Conservation (phyloP, 257 asterid species). For the Salvia hispanica region DNA sequence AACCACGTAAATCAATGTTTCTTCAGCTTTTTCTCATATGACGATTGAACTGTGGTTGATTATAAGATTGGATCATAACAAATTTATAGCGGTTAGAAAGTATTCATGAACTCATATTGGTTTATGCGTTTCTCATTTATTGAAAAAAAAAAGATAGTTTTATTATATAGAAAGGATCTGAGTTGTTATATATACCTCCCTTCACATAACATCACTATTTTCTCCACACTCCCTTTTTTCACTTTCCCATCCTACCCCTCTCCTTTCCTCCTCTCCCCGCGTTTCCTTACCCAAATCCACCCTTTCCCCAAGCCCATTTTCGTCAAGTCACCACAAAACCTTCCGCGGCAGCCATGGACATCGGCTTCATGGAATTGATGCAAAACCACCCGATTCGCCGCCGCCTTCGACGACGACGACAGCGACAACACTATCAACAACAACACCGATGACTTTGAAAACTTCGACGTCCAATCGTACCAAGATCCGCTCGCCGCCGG, state of each 20-base stretch:
- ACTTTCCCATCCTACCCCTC: too few relatives aligned
- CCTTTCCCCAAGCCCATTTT: background rate
- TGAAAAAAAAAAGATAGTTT: too few relatives aligned
- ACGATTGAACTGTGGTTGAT: too few relatives aligned
- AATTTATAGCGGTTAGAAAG: too few relatives aligned
- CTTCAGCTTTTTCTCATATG: too few relatives aligned
- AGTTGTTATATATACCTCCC: slow-evolving; percentile 41
- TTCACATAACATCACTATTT: slow-evolving; percentile 54
- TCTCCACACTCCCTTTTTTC: background rate
- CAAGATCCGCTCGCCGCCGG: slow-evolving; percentile 30
- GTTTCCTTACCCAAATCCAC: slow-evolving; percentile 4
- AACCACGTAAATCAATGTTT: too few relatives aligned
- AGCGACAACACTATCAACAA: background rate
- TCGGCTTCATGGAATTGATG: slow-evolving; percentile 54
- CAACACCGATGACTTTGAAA: background rate
- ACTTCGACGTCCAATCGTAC: slow-evolving; percentile 22
- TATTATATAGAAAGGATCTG: too few relatives aligned
- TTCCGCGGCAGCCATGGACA: slow-evolving; percentile 47
- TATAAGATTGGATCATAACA: too few relatives aligned
- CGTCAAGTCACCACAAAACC: background rate
- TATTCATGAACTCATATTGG: too few relatives aligned
- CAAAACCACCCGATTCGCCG: slow-evolving; percentile 54
- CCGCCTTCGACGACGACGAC: slow-evolving; percentile 28
- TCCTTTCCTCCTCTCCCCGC: too few relatives aligned
- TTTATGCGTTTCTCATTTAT: too few relatives aligned